These are phyloP conservation scores for Flagelloscypha sp. DNA, from an alignment of 768 basidiomycete genomes.

Conservation along the genomic window DNA sequence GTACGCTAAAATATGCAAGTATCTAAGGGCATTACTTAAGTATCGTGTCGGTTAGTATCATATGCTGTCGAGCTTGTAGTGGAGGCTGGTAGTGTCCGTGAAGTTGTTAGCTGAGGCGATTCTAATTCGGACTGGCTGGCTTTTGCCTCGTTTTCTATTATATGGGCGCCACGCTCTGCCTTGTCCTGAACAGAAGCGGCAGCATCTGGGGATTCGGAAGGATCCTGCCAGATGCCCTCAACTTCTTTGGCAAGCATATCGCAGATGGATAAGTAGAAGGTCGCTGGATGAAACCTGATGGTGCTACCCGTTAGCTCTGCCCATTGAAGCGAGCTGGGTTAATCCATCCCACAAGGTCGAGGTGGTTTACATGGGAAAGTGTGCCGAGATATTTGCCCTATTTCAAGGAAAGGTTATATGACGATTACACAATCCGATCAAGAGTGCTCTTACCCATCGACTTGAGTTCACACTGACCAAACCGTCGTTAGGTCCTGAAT, in stretches of 20 bases:
- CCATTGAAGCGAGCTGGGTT: conserved; percentile 86
- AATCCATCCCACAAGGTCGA: conserved; percentile 91
- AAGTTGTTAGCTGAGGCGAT: too few species aligned
- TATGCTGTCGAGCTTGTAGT: too few species aligned
- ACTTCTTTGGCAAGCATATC: conserved; percentile 74
- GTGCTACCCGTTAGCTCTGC: conserved; percentile 82
- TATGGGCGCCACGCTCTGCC: too few species aligned
- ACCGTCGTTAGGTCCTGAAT: conserved; percentile 92
- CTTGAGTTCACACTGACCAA: conserved; percentile 83
- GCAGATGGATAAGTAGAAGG: conserved; percentile 81
- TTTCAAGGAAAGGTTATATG: neutral
- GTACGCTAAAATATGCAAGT: too few species aligned
- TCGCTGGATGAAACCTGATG: conserved; percentile 86
- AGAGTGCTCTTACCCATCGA: conserved; percentile 52
- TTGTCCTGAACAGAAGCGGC: too few species aligned
- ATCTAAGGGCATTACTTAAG: too few species aligned
- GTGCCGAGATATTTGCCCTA: conserved; percentile 95
- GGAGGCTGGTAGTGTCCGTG: too few species aligned
- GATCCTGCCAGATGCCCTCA: too few species aligned
- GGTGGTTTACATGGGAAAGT: conserved; percentile 80
- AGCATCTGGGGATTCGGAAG: too few species aligned
- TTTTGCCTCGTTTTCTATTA: too few species aligned
- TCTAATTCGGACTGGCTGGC: too few species aligned
- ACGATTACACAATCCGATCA: conserved; percentile 1
- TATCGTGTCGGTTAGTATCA: too few species aligned